Base-by-base conservation (phyloP, 2,329 filamentous ascomycete species). In the Mollisia scopiformis region DNA sequence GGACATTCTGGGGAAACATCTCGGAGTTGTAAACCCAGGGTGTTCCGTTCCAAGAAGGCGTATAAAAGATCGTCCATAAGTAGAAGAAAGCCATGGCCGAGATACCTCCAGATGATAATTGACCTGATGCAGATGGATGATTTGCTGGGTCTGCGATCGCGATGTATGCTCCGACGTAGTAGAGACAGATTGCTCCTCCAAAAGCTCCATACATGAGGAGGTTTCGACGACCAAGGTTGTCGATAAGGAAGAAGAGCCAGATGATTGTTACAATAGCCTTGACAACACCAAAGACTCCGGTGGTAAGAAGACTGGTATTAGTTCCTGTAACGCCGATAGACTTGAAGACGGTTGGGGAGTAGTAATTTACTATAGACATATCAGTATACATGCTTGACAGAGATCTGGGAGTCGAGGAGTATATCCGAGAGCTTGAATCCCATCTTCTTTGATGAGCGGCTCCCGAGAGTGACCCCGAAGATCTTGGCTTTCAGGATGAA, bases 1-100 rank as follows among this genome's bases (percentile, higher is more conserved):
- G 82, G 14, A 86, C 85, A 75, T 88, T 88, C 64, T 86, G 84
- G 68, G 88, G 84, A 73, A 92, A 92, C 79, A 92, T 92, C 74
- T 93, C 89, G 0, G 82, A 82, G 78, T 91, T 91, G 70, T 91
- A 77, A 21, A 92, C 88, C 90, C 90, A 92, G 0, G 89, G 89
- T 0, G 87, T 90, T 1, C 88, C 88, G 71, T 90, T 90, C 88
- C 88, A 91, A 0, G 84, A 83, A 0, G 59, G 59, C 6, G 59
- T 61, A 55, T 61, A 61, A 39, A 61, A 61, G 69, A 89, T 61
- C 14, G 59, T 61, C 59, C 59, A 61, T 14, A 61, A 88, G 0
- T 87, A 90, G 76, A 92, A 93, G 73, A 88, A 87, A 0, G 82
- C 84, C 61, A 89, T 81, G 28, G 86, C 86, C 0, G 84, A 84